Evolutionary conservation across 257 asterid species (phyloP).

Genomic region (Solanum neorickii): DNA sequence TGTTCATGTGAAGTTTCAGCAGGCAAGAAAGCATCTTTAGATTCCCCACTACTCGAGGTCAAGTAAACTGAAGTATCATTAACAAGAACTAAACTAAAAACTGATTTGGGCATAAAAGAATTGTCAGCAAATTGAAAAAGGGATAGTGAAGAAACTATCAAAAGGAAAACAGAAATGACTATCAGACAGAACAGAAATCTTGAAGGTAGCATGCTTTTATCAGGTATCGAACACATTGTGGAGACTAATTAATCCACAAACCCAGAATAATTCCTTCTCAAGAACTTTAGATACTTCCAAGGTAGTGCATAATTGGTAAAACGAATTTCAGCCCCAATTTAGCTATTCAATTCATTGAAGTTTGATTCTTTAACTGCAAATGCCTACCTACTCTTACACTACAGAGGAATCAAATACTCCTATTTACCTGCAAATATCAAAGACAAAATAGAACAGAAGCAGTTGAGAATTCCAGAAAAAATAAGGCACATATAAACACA

Average conservation of each 20-base stretch:
- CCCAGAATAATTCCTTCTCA: neutral
- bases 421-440: neutral
- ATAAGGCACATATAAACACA: neutral
- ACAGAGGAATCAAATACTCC: neutral
- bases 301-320: neutral
- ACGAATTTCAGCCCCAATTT: neutral
- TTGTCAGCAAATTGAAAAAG: constrained; percentile 29
- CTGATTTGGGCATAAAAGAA: constrained; percentile 22
- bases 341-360: neutral
- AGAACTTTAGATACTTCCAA: neutral
- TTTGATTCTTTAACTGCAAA: neutral
- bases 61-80: constrained; percentile 20
- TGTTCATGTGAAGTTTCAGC: constrained; percentile 1
- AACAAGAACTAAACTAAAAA: constrained; percentile 20
- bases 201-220: constrained; percentile 42
- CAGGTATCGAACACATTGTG: constrained; percentile 33
- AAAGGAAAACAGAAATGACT: constrained; percentile 39
- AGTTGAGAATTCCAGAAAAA: neutral
- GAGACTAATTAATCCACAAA: neutral
- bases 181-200: constrained; percentile 49
- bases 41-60: neutral
- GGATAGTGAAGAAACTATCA: constrained; percentile 41
- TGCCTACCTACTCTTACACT: neutral
- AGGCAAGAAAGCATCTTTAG: neutral
- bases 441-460: neutral